Conservation (phyloP, 352 stramenopile genomes). For the Peronospora belbahrii region DNA sequence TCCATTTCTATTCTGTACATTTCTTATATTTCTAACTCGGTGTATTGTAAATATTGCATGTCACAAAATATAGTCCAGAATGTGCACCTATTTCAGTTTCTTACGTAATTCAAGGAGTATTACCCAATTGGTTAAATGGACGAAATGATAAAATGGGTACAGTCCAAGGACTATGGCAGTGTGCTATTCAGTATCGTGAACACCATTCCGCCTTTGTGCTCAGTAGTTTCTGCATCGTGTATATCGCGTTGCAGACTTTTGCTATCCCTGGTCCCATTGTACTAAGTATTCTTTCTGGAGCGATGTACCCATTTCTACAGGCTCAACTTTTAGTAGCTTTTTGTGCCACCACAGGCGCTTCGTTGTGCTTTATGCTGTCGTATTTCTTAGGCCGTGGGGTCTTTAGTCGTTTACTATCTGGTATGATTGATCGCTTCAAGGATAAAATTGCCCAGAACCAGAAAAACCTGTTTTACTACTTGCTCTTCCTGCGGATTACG, state of each 20-base stretch:
- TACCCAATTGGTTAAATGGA: slow-evolving; percentile 72
- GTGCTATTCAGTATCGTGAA: slow-evolving; percentile 68
- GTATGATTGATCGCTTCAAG: slow-evolving; percentile 77
- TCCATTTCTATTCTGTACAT: neutral
- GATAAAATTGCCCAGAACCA: slow-evolving; percentile 80
- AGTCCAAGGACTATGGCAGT: slow-evolving; percentile 67
- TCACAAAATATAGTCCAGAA: slow-evolving; percentile 31
- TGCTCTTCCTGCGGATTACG: slow-evolving; percentile 86
- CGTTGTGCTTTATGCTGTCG: slow-evolving; percentile 79
- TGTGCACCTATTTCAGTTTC: slow-evolving; percentile 64
- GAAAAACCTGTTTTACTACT: slow-evolving; percentile 82
- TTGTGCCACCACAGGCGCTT: slow-evolving; percentile 74
- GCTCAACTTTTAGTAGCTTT: slow-evolving; percentile 77
- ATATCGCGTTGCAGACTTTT: slow-evolving; percentile 83
- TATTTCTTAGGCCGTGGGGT: slow-evolving; percentile 74
- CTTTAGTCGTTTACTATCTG: slow-evolving; percentile 56
- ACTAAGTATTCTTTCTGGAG: slow-evolving; percentile 80
- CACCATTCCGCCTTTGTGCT: slow-evolving; percentile 68
- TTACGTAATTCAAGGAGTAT: slow-evolving; percentile 71
- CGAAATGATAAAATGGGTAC: slow-evolving; percentile 84
- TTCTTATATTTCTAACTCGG: no score
- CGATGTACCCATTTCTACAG: slow-evolving; percentile 78
- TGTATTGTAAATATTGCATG: slow-evolving; percentile 1
- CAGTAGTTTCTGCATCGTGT: slow-evolving; percentile 77
- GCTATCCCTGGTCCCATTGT: slow-evolving; percentile 84